phyloP scores from a whole-genome alignment of 2,329 filamentous ascomycete genomes.

The Volutella citrinella region DNA sequence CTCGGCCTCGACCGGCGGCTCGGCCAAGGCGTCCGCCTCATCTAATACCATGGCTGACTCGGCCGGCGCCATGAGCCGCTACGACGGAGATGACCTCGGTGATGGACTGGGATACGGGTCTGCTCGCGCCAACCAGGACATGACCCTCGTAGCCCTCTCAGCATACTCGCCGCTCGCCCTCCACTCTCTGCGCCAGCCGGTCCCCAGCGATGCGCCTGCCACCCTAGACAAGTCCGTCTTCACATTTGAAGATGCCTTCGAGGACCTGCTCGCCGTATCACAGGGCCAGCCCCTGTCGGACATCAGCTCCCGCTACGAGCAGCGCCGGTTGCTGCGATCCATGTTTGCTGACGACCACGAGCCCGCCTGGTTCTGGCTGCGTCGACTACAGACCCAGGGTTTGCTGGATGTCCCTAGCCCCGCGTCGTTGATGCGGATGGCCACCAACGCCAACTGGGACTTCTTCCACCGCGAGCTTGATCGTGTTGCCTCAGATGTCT shows the following conservation, averaged over 20 bases:
- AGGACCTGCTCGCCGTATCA: constrained; percentile 52
- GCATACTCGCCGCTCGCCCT: constrained; percentile 35
- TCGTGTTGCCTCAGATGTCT: constrained; percentile 25
- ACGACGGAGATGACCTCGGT: constrained; percentile 15
- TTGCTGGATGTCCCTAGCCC: constrained; percentile 33
- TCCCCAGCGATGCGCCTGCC: constrained; percentile 41
- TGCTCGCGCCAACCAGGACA: constrained; percentile 14
- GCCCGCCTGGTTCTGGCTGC: constrained; percentile 41
- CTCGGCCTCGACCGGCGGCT: too few relatives aligned
- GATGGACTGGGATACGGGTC: too few relatives aligned
- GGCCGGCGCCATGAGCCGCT: background rate
- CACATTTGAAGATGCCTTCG: constrained; percentile 56
- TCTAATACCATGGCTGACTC: constrained; percentile 4
- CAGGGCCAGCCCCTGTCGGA: constrained; percentile 40
- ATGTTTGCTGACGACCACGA: constrained; percentile 41
- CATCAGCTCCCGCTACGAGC: constrained; percentile 33
- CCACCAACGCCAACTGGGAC: constrained; percentile 24
- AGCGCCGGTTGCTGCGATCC: constrained; percentile 34
- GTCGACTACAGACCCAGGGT: constrained; percentile 34
- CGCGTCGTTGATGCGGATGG: constrained; percentile 10
- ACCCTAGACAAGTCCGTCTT: constrained; percentile 38
- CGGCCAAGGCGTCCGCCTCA: background rate
- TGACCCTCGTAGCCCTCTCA: constrained; percentile 23
- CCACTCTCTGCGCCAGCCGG: constrained; percentile 43
- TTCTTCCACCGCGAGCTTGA: constrained; percentile 30